Conservation (phyloP, 2,329 filamentous ascomycete species). For the Plenodomus tracheiphilus region DNA sequence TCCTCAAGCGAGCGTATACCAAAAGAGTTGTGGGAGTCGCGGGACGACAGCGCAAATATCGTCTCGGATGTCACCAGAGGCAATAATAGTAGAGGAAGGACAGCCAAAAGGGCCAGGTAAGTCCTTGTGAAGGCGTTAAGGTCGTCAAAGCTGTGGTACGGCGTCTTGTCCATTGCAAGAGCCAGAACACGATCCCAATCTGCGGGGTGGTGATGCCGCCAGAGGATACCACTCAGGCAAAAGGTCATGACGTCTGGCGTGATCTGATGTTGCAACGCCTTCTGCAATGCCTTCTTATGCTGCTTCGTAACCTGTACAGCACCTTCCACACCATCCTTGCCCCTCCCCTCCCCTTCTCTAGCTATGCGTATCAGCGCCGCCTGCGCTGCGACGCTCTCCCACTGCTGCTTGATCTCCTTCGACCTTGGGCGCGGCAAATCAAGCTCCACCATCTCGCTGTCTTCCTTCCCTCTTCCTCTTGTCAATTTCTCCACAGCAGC, state of each 20-base stretch:
- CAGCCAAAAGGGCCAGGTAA: constrained; percentile 49
- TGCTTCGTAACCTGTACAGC: constrained; percentile 33
- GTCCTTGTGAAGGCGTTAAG: constrained; percentile 45
- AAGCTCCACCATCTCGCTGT: constrained; percentile 39
- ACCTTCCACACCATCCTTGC: background rate
- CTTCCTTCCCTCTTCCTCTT: constrained; percentile 35
- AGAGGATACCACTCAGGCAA: constrained; percentile 47
- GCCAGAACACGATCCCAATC: constrained; percentile 40
- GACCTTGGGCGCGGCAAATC: constrained; percentile 30
- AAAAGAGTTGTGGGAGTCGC: constrained; percentile 53
- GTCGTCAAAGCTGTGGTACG: constrained; percentile 48
- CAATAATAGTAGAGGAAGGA: constrained; percentile 45
- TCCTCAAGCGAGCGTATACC: constrained; percentile 51
- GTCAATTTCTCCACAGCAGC: constrained; percentile 38
- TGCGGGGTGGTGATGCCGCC: constrained; percentile 30
- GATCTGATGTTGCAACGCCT: constrained; percentile 33
- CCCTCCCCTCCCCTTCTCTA: constrained; percentile 13
- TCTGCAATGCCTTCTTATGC: constrained; percentile 36
- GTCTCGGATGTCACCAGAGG: constrained; percentile 37
- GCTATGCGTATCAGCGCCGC: constrained; percentile 33
- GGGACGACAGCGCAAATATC: constrained; percentile 41
- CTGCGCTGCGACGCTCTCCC: constrained; percentile 27
- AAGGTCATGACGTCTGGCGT: constrained; percentile 48
- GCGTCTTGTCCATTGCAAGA: constrained; percentile 47
- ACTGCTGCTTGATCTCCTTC: constrained; percentile 33